Percentiles rank a stretch among this genome's conserved stretches.
Evolutionary conservation across 1,139 yeast genomes (phyloP).

Genomic region (Sugiyamaella pinicola): DNA sequence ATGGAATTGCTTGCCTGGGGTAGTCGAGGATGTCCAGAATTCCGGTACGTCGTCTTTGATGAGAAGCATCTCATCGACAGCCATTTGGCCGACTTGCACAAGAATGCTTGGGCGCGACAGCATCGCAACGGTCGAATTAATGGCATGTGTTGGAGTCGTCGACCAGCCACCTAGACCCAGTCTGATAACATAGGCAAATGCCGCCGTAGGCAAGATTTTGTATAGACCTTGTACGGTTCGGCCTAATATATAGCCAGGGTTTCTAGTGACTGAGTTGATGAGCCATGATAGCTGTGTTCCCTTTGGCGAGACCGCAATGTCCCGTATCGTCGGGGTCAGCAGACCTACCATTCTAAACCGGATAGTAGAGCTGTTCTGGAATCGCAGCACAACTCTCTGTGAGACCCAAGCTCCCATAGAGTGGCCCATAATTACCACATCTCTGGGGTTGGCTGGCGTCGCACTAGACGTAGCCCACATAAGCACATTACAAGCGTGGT

Average conservation of each 20-base stretch:
- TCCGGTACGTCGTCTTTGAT: constrained; percentile 43
- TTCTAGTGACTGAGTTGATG: constrained; percentile 18
- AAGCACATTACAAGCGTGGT: constrained; percentile 40
- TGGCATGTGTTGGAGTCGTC: constrained; percentile 44
- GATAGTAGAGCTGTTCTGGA: constrained; percentile 23
- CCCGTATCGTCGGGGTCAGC: constrained; percentile 64
- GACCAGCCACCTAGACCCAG: constrained; percentile 26
- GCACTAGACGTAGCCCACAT: constrained; percentile 15
- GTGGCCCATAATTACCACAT: constrained; percentile 57
- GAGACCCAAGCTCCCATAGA: constrained; percentile 63
- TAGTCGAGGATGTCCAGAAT: constrained; percentile 9
- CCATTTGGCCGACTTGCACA: constrained; percentile 57
- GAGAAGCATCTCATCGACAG: constrained; percentile 56
- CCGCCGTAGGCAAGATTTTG: constrained; percentile 29
- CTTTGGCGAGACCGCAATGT: constrained; percentile 54
- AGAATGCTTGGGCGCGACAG: constrained; percentile 48
- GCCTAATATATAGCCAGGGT: constrained; percentile 25
- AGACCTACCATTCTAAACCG: constrained; percentile 53
- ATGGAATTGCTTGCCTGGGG: constrained; percentile 22
- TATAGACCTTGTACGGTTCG: constrained; percentile 27
- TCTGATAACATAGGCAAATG: constrained; percentile 22
- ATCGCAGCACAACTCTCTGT: constrained; percentile 50
- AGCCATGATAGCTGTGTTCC: constrained; percentile 49
- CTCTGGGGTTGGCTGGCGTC: constrained; percentile 33
- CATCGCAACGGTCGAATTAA: constrained; percentile 50